phyloP scores from a whole-genome alignment of 306 rosid species.

The Trifolium subterraneum region DNA sequence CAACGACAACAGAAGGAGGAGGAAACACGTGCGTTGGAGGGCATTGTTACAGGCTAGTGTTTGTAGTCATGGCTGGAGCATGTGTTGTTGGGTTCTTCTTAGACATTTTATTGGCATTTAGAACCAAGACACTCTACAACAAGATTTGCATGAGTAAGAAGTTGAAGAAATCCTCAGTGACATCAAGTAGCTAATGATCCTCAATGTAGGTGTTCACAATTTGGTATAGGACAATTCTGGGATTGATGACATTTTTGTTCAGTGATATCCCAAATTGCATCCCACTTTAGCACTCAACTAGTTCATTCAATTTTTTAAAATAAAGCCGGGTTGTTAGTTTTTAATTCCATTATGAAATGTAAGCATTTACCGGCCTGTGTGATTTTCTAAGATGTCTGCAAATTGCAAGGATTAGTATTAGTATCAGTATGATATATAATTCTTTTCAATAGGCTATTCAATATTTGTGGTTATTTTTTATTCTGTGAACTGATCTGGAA shows the following conservation, averaged over 20 bases:
- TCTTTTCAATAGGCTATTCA: conserved; percentile 17
- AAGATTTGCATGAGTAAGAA: conserved; percentile 66
- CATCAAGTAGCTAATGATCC: conserved; percentile 28
- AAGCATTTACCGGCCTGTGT: background rate
- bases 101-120: conserved; percentile 64
- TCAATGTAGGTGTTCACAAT: background rate
- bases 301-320: conserved; percentile 26
- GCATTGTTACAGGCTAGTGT: conserved; percentile 80
- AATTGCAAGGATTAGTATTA: background rate
- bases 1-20: conserved; percentile 66
- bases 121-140: conserved; percentile 68
- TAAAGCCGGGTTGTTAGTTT: background rate
- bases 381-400: conserved; percentile 1
- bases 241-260: conserved; percentile 47
- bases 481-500: background rate
- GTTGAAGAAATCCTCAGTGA: conserved; percentile 44
- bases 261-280: conserved; percentile 43
- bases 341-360: conserved; percentile 5
- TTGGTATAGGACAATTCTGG: conserved; percentile 20
- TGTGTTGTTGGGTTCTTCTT: conserved; percentile 76
- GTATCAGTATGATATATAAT: background rate
- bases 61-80: conserved; percentile 72
- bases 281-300: conserved; percentile 1
- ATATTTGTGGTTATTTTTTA: background rate
- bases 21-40: conserved; percentile 91